phyloP scores from a whole-genome alignment of 768 basidiomycete species.

The Mycena chlorophos region DNA sequence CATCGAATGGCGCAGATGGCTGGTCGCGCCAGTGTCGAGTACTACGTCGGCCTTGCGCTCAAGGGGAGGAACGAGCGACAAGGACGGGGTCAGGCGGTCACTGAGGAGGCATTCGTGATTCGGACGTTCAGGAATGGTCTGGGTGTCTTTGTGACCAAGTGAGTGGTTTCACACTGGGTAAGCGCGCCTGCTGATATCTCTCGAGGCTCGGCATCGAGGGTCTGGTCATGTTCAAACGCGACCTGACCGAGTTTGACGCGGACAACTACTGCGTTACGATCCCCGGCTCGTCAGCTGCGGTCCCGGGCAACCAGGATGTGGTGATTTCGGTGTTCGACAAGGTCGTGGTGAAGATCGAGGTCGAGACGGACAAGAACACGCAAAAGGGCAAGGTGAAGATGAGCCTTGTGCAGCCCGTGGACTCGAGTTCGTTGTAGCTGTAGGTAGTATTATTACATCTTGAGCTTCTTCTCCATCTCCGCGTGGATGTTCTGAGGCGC shows the following conservation, averaged over 20 bases:
- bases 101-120: slow-evolving; percentile 90
- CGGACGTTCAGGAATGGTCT: slow-evolving; percentile 92
- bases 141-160: slow-evolving; percentile 96
- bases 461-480: slow-evolving; percentile 64
- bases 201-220: slow-evolving; percentile 90
- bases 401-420: slow-evolving; percentile 68
- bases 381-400: slow-evolving; percentile 88
- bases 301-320: slow-evolving; percentile 38
- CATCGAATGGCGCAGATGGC: slow-evolving; percentile 99
- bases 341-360: slow-evolving; percentile 83
- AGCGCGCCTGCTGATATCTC: slow-evolving; percentile 1
- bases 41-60: slow-evolving; percentile 92
- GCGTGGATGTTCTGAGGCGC: slow-evolving; percentile 57
- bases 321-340: slow-evolving; percentile 91
- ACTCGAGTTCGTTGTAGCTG: slow-evolving; percentile 50
- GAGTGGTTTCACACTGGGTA: slow-evolving; percentile 32
- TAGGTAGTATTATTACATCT: slow-evolving; percentile 41
- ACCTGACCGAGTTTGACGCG: slow-evolving; percentile 78
- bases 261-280: slow-evolving; percentile 86
- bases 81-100: slow-evolving; percentile 37
- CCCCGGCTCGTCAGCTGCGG: slow-evolving; percentile 39
- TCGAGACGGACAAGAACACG: slow-evolving; percentile 94
- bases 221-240: slow-evolving; percentile 89
- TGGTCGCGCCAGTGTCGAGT: slow-evolving; percentile 93
- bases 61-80: slow-evolving; percentile 58